Percentiles rank a stretch among this genome's conserved stretches.
These are phyloP conservation scores for Pyrus bretschneideri DNA, from an alignment of 306 rosid species.

Conservation along the genomic window DNA sequence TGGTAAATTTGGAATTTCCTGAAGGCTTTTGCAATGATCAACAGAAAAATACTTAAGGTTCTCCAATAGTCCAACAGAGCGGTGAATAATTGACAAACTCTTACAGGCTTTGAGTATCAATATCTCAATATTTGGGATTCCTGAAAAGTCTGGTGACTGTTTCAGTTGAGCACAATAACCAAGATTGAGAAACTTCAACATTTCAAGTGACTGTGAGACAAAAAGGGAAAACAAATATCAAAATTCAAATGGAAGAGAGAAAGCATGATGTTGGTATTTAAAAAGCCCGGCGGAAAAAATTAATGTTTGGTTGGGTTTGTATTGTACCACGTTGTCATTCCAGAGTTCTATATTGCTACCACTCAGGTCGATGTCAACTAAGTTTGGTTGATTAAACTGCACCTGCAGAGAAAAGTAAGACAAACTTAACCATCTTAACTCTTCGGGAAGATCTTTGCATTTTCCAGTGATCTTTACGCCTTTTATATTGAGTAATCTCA, in stretches of 20 bases:
- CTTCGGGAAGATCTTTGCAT: conserved; percentile 14
- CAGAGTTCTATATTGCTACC: conserved; percentile 18
- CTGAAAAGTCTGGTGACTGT: conserved; percentile 30
- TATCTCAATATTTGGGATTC: conserved; percentile 32
- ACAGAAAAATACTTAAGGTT: background rate
- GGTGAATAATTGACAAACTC: background rate
- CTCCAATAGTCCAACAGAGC: background rate
- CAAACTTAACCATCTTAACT: background rate
- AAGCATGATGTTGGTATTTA: background rate
- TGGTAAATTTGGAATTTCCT: background rate
- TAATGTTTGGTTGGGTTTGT: background rate
- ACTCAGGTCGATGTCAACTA: conserved; percentile 26
- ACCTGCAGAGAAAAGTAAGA: background rate
- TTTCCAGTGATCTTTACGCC: conserved; percentile 9
- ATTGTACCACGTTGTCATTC: too few relatives aligned
- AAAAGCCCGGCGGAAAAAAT: background rate
- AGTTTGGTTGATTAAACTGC: background rate
- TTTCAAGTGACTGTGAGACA: background rate
- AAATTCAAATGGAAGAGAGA: background rate
- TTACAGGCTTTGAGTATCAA: conserved; percentile 3
- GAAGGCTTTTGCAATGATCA: background rate
- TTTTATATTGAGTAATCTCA: conserved; percentile 33
- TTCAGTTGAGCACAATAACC: conserved; percentile 20
- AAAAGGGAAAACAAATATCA: background rate
- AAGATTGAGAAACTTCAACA: conserved; percentile 12